Evolutionary conservation across 139 green algal species (phyloP).

Genomic region (Picochlorum sp.): DNA sequence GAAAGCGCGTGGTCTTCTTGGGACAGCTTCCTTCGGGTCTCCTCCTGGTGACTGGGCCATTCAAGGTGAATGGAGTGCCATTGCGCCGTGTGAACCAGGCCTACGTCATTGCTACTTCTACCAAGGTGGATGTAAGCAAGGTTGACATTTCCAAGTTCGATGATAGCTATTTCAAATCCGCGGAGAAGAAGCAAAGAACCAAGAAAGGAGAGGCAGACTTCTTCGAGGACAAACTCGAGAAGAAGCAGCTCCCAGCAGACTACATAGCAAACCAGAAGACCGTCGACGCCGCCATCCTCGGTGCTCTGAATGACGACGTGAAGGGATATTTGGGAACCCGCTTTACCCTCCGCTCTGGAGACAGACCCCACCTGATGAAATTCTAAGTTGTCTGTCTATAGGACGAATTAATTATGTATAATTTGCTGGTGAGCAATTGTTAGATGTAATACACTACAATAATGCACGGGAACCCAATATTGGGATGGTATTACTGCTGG

Average conservation of each 20-base stretch:
- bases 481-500: too few relatives aligned
- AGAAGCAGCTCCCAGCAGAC: constrained; percentile 70
- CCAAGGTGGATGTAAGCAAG: constrained; percentile 64
- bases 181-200: constrained; percentile 67
- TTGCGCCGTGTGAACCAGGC: constrained; percentile 89
- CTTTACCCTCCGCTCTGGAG: constrained; percentile 83
- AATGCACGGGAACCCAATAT: background rate
- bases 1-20: constrained; percentile 96
- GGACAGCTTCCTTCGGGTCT: constrained; percentile 89
- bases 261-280: constrained; percentile 90
- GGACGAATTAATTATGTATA: constrained; percentile 6
- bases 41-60: constrained; percentile 92
- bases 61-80: constrained; percentile 96
- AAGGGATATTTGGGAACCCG: constrained; percentile 84
- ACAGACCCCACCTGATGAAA: constrained; percentile 95
- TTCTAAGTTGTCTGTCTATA: constrained; percentile 62
- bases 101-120: constrained; percentile 97
- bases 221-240: constrained; percentile 46
- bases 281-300: constrained; percentile 55
- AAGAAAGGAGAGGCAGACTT: constrained; percentile 47
- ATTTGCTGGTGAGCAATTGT: background rate
- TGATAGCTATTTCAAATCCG: constrained; percentile 87
- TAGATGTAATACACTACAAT: constrained; percentile 7
- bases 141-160: constrained; percentile 79
- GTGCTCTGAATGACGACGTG: constrained; percentile 49